Evolutionary conservation across 306 rosid genomes (phyloP), one percentile per base, ranked within the genome.

Genomic region (Prunus campanulata): DNA sequence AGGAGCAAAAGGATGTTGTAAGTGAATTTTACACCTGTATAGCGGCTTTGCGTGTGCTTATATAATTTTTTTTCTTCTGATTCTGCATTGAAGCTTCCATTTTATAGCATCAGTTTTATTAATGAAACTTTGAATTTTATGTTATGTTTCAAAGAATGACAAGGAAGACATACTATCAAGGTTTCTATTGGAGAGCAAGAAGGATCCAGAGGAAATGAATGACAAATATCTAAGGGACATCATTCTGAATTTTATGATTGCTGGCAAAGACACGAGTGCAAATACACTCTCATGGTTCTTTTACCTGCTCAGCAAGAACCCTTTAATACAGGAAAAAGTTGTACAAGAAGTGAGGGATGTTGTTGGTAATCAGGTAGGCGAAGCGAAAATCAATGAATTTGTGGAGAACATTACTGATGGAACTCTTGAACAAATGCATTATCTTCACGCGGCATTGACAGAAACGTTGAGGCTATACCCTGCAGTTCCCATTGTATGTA

Each of bases 381-480:
- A 87, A 78, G 63, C 74, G 9, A 68, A 55, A 35, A 44, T 86
- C 3, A 82, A 93, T 60, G 89, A 78, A 15, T 85, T 86, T 60
- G 68, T 85, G 29, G 73, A 71, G 8, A 76, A 80, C 10, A 72
- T 91, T 72, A 88, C 84, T 5, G 93, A 93, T 42, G 85, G 59
- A 65, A 68, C 83, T 14, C 84, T 93, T 14, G 93, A 93, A 10
- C 70, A 79, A 81, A 89, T 93, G 98, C 98, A 89, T 48, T 88
- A 89, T 87, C 97, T 93, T 70, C 97, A 93, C 72, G 97, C 97
- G 8, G 76, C 96, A 6, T 24, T 93, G 30, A 81, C 97, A 8
- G 93, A 93, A 69, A 93, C 97, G 68, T 78, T 93, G 78, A 93
- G 96, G 83, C 83, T 91, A 3, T 91, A 91, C 78, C 95, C 97